Evolutionary conservation across 352 stramenopile genomes (phyloP), one percentile per base, ranked within the genome.

Genomic region (Phytopythium oedochilum): DNA sequence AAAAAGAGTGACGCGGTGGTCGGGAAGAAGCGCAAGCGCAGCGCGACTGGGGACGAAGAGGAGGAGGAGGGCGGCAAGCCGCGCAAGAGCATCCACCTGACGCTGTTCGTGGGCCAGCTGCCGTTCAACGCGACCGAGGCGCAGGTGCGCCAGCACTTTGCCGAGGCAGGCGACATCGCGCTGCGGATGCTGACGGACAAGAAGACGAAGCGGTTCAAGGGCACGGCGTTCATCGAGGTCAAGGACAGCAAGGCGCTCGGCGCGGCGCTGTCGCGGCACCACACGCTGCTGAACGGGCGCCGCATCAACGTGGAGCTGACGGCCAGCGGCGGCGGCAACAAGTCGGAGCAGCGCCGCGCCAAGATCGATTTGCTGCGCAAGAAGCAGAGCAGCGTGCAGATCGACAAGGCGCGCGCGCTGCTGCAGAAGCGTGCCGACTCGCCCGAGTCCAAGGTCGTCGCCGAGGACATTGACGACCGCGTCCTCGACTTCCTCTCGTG

Each of bases 251-350:
- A 90, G 64, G 80, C 85, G 29, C 66, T 93, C 6, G 85, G 83
- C 10, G 83, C 83, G 0, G 85, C 85, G 12, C 70, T 94, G 8
- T 86, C 78, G 32, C 76, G 81, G 18, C 85, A 94, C 61, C 85
- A 94, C 61, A 87, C 82, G 55, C 65, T 94, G 53, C 54, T 94
- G 18, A 71, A 86, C 25, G 81, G 83, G 15, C 85, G 85, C 22
- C 83, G 85, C 34, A 94, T 94, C 55, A 94, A 94, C 53, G 85
- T 94, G n/a, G 85, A 94, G 52, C 66, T 92, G 49, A 94, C 85
- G 17, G 83, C 83, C 15, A 83, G 82, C 25, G 85, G 85, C 22
- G 85, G 83, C 6, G 85, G 85, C 54, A 92, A 75, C 61, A 94
- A 94, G 57, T 94, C 84, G 51, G 71, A 88, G 68, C 75, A 79